Evolutionary conservation across 768 basidiomycete genomes (phyloP), one percentile per base, ranked within the genome.

Genomic region (Coprinellus aureogranulatus): DNA sequence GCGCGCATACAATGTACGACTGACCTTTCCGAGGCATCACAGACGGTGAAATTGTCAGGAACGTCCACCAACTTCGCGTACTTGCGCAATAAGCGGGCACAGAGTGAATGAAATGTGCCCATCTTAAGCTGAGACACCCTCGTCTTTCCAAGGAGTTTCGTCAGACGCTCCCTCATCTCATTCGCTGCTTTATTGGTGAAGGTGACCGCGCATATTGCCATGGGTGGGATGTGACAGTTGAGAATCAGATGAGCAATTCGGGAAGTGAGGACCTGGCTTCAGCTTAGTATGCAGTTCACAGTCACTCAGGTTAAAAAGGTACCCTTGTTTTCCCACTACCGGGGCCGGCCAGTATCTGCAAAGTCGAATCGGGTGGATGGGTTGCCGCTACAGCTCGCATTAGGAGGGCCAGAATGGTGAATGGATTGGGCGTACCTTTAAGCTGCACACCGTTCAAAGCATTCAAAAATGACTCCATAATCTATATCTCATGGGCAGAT

Each of bases 121-220:
- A 83, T 75, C 61, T 77, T 78, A 23, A 94, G 75, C 39, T 77
- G 72, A 11, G 74, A 70, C 0, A 85, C 86, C 2, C 65, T 65
- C 26, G 80, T 69, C 39, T 82, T 79, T 3, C 92, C 92, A 34
- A 96, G 78, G 2, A 94, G 71, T 59, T 80, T 82, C 20, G 73
- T 71, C 28, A 96, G 74, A 3, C 93, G 79, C 51, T 83, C 78
- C 53, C 82, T 79, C 91, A 94, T 93, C 74, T 94, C 93, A 59
- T 84, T 87, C 1, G 92, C 91, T 16, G 92, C 92, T 70, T 92
- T 92, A 74, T 93, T 93, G 10, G 92, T 94, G 69, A 94, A 96
- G 5, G 81, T 96, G 11, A 94, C 89, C 2, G 88, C 87, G 64
- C 87, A 88, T 70, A 91, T 87, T 18, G 82, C 75, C 3, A 77